Evolutionary conservation across 176 grass and related monocot species (phyloP).

Genomic region (Oryza rufipogon): DNA sequence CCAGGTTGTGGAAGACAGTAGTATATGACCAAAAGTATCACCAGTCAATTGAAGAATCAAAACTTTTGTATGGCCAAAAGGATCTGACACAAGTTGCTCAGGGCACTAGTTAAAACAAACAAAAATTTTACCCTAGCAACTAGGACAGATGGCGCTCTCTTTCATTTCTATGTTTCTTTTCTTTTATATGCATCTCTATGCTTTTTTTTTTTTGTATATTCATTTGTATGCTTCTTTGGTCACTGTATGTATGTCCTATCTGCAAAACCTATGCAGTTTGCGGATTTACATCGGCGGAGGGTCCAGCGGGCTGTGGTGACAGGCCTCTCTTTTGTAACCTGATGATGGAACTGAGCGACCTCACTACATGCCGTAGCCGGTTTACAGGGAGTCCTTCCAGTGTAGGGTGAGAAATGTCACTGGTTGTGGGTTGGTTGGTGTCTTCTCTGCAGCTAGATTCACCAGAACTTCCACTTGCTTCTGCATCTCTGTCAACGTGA

Average conservation of each 20-base stretch:
- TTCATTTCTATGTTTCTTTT: slow-evolving; percentile 20
- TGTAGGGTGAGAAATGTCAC: slow-evolving; percentile 55
- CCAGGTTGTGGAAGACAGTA: too few relatives aligned
- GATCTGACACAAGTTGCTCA: slow-evolving; percentile 15
- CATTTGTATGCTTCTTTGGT: neutral
- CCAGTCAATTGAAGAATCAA: neutral
- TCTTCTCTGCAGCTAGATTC: slow-evolving; percentile 40
- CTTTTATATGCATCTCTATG: neutral
- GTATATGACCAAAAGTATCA: too few relatives aligned
- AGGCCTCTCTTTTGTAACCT: slow-evolving; percentile 48
- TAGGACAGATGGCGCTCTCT: slow-evolving; percentile 10
- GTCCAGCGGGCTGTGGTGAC: slow-evolving; percentile 15
- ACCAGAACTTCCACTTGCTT: slow-evolving; percentile 22
- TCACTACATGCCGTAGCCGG: slow-evolving; percentile 43
- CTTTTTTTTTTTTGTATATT: neutral
- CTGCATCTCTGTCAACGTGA: slow-evolving; percentile 19
- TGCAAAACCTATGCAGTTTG: neutral
- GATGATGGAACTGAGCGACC: slow-evolving; percentile 46
- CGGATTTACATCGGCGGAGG: slow-evolving; percentile 18
- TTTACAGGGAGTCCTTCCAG: slow-evolving; percentile 51
- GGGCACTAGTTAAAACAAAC: neutral
- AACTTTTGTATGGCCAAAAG: neutral
- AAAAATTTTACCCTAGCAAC: slow-evolving; percentile 33
- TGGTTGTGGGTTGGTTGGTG: neutral
- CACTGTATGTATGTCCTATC: neutral